Evolutionary conservation across 1,139 yeast species (phyloP), one percentile per base, ranked within the genome.

Genomic region (Chernovozyma sophiae-reginae): DNA sequence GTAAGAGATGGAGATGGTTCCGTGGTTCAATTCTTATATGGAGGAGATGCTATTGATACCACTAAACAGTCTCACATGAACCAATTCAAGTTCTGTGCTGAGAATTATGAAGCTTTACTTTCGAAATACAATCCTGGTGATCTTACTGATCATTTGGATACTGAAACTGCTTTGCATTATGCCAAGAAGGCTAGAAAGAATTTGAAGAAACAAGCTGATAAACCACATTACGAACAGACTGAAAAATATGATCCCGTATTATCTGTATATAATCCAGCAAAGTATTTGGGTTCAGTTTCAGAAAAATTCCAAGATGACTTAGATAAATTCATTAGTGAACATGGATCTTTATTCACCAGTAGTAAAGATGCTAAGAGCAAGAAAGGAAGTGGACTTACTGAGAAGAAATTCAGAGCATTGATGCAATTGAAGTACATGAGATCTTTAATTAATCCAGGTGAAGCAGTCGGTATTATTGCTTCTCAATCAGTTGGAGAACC

Each of bases 401-500:
- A 85, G 48, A 86, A 85, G 79, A 86, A 85, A 58, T 94, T 94
- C 78, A 79, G 89, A 60, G 95, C 97, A 4, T 76, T 94, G 57
- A 94, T 94, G 98, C 97, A 90, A 69, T 77, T 94, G 70, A 92
- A 92, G 65, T 94, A 94, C 66, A 94, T 92, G 97, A 85, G 95
- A 58, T 87, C 97, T 11, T 72, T 90, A 48, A 81, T 92, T 39
- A 79, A 89, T 54, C 97, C 99, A 10, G 98, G 99, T 58, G 99
- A 94, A 64, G 81, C 97, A 34, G 98, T 94, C 41, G 99, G 99
- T 65, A 90, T 94, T 56, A 85, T 94, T 65, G 98, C 98, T 8
- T 86, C 97, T 29, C 97, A 94, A 67, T 90, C 97, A 39, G 83
- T 94, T 59, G 99, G 99, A 68, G 99, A 94, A 66, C 99, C 99